A percentile compares a stretch with the other conserved stretches of the same genome.
phyloP scores from a whole-genome alignment of 176 grass and related monocot genomes.

The Oryza australiensis region DNA sequence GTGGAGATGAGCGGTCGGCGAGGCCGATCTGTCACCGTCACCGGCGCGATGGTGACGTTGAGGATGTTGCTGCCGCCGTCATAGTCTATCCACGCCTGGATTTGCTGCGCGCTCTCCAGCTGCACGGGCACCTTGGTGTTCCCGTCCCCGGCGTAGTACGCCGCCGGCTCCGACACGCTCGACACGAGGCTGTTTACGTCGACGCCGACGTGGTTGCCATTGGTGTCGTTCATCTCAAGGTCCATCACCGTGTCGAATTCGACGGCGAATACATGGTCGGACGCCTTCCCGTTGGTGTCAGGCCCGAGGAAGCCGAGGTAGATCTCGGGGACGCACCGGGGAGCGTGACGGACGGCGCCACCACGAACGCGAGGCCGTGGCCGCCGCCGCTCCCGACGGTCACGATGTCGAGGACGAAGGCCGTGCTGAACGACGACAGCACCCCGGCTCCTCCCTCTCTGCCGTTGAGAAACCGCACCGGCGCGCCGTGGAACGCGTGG shows the following conservation, averaged over 20 bases:
- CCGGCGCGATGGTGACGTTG: constrained; percentile 44
- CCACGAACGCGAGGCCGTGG: constrained; percentile 18
- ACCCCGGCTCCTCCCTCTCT: background rate
- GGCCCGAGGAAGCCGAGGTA: constrained; percentile 33
- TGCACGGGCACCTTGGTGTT: constrained; percentile 1
- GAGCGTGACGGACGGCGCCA: constrained; percentile 10
- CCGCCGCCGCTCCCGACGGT: constrained; percentile 18
- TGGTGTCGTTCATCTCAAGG: background rate
- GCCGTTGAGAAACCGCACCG: constrained; percentile 14
- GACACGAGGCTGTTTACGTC: constrained; percentile 48
- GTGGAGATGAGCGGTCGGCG: constrained; percentile 36
- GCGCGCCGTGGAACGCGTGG: constrained; percentile 46
- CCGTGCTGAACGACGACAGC: constrained; percentile 47
- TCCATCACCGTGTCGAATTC: constrained; percentile 41
- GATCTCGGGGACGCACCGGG: background rate
- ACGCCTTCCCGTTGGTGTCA: constrained; percentile 25
- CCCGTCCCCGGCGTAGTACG: constrained; percentile 29
- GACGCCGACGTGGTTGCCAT: constrained; percentile 45
- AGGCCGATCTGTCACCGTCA: constrained; percentile 14
- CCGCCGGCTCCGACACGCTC: constrained; percentile 2
- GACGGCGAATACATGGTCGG: constrained; percentile 46
- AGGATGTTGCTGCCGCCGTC: constrained; percentile 27
- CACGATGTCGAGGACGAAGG: constrained; percentile 49
- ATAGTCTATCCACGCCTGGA: constrained; percentile 58
- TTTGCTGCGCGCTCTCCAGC: constrained; percentile 32